These are phyloP conservation scores for Tremellales sp. DNA, from an alignment of 1,284 basidiomycete genomes.

Conservation along the genomic window DNA sequence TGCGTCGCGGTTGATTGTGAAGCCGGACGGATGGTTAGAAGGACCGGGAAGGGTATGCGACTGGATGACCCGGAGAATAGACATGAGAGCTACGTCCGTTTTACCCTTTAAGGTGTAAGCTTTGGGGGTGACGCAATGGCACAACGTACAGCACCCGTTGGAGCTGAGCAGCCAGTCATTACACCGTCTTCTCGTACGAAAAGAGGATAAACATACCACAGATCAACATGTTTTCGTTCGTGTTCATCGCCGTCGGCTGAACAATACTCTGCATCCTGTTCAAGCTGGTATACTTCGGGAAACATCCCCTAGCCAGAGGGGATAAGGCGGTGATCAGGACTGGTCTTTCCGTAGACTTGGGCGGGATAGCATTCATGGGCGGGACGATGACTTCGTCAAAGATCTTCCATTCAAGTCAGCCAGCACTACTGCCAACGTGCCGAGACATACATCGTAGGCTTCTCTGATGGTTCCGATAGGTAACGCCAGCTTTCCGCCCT, in stretches of 20 bases:
- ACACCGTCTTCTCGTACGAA: background rate
- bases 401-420: conserved; percentile 48
- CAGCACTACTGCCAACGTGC: background rate
- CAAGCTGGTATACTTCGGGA: conserved; percentile 80
- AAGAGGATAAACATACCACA: conserved; percentile 63
- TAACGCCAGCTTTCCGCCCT: conserved; percentile 69
- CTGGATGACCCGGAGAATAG: conserved; percentile 81
- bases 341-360: conserved; percentile 66
- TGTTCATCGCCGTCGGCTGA: conserved; percentile 85
- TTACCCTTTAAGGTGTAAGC: conserved; percentile 65
- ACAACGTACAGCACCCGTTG: conserved; percentile 80
- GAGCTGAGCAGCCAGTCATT: conserved; percentile 56
- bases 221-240: conserved; percentile 94
- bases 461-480: conserved; percentile 77
- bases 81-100: conserved; percentile 97
- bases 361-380: conserved; percentile 74
- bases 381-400: conserved; percentile 81
- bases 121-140: background rate
- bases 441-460: conserved; percentile 58
- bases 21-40: conserved; percentile 48
- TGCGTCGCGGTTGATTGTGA: conserved; percentile 61
- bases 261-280: conserved; percentile 97
- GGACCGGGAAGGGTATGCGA: conserved; percentile 59
- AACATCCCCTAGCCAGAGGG: conserved; percentile 75
- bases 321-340: conserved; percentile 74